phyloP scores from a whole-genome alignment of 208 protist species.

The Perkinsela sp. region DNA sequence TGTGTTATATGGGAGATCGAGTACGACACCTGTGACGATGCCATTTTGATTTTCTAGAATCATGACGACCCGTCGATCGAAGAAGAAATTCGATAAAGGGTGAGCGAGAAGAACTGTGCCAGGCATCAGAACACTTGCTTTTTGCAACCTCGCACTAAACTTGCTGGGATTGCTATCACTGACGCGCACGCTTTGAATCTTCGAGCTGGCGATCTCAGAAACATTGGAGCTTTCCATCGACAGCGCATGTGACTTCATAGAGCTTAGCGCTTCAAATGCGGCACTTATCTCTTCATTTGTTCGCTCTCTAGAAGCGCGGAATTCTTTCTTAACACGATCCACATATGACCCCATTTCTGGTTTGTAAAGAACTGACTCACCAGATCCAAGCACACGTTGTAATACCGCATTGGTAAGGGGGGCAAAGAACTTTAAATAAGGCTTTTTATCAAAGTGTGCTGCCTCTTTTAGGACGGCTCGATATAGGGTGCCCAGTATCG shows the following conservation, averaged over 20 bases:
- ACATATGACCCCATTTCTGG: neutral
- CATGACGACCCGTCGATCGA: conserved; percentile 39
- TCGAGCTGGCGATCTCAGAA: neutral
- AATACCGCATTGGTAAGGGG: neutral
- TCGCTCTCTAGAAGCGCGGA: neutral
- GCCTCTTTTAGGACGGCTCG: neutral
- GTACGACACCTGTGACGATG: conserved; percentile 26
- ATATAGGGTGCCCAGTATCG: neutral
- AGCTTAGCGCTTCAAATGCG: neutral
- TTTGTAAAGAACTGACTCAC: neutral
- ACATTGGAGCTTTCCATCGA: neutral
- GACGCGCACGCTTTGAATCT: neutral
- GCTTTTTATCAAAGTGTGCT: neutral
- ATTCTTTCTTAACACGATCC: neutral
- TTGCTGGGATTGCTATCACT: neutral
- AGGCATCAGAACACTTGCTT: neutral
- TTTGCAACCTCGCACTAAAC: neutral
- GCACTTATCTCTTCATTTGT: neutral
- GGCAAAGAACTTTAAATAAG: neutral
- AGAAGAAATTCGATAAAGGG: conserved; percentile 36
- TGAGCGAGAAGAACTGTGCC: conserved; percentile 38
- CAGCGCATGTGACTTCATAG: neutral
- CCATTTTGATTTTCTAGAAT: conserved; percentile 26
- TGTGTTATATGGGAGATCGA: conserved; percentile 39
- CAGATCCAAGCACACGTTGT: neutral